Evolutionary conservation across 2,329 filamentous ascomycete species (phyloP).

Genomic region (Fusarium graminum): DNA sequence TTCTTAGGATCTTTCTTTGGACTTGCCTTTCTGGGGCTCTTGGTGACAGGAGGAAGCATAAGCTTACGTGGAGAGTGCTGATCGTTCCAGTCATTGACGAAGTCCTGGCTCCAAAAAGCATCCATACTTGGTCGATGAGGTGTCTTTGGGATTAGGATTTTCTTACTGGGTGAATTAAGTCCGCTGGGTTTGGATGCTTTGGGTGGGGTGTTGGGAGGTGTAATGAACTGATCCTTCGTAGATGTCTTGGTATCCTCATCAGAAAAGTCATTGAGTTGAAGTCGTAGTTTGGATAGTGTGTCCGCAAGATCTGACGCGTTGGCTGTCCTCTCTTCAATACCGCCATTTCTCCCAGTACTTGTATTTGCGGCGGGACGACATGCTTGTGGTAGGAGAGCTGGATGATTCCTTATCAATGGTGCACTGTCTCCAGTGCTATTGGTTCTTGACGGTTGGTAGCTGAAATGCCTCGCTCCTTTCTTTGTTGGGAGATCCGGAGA

Average conservation of each 20-base stretch:
- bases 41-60: conserved; percentile 49
- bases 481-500: conserved; percentile 21
- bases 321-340: conserved; percentile 7
- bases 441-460: background rate
- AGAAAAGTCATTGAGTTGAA: conserved; percentile 44
- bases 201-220: conserved; percentile 43
- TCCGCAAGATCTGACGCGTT: conserved; percentile 44
- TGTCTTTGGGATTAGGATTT: conserved; percentile 62
- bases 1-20: conserved; percentile 55
- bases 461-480: conserved; percentile 8
- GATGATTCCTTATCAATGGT: conserved; percentile 16
- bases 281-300: conserved; percentile 44
- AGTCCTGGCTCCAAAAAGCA: conserved; percentile 70
- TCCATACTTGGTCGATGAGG: conserved; percentile 68
- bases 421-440: background rate
- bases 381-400: conserved; percentile 10
- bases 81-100: conserved; percentile 74
- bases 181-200: conserved; percentile 35
- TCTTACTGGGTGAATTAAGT: conserved; percentile 52
- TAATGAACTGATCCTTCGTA: conserved; percentile 33
- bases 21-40: conserved; percentile 49
- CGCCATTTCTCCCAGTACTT: conserved; percentile 3
- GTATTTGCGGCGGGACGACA: background rate
- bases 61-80: conserved; percentile 67
- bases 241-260: conserved; percentile 37